Evolutionary conservation across 2,329 filamentous ascomycete species (phyloP), one percentile per base, ranked within the genome.

Genomic region (Fusarium sp.): DNA sequence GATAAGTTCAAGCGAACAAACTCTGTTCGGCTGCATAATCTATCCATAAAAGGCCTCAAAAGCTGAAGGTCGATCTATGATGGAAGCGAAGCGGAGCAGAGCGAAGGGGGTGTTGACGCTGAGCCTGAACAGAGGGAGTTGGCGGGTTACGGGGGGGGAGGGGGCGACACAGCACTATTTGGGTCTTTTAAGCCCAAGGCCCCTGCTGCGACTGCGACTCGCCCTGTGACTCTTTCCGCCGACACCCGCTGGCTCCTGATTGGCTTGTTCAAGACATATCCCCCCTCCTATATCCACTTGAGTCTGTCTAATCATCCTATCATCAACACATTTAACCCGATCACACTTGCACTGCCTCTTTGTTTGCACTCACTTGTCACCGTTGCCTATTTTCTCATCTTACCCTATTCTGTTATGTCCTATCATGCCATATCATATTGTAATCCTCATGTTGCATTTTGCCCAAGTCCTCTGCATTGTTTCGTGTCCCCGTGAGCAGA

Each of bases 91-190:
- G 53, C 53, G 46, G 53, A 52, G 52, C 24, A 40, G 53, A 44
- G 24, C 20, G 20, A 61, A 38, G 43, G 33, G 57, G 46, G 26
- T 17, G 46, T 67, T 61, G 49, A 60, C 57, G 34, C 52, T 53
- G 63, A 63, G 50, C 58, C 52, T 53, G 63, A 63, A 46, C 58
- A 56, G 62, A 66, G 67, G 68, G 73, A 75, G 73, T 73, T 64
- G 69, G 67, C 72, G 68, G 71, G 65, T 71, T 76, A 57, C 49
- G 65, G 77, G 82, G 83, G 83, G 59, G 76, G 58, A 56, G 42
- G 58, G 84, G 83, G 84, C 82, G 81, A 78, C 77, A 75, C 77
- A 79, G 80, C 79, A 80, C 81, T 86, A 85, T 87, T 86, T 87
- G 85, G 84, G 79, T 82, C 81, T 82, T 85, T 87, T 86, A 86